Evolutionary conservation across 306 rosid genomes (phyloP), one percentile per base, ranked within the genome.

Genomic region (Arachis hypogaea): DNA sequence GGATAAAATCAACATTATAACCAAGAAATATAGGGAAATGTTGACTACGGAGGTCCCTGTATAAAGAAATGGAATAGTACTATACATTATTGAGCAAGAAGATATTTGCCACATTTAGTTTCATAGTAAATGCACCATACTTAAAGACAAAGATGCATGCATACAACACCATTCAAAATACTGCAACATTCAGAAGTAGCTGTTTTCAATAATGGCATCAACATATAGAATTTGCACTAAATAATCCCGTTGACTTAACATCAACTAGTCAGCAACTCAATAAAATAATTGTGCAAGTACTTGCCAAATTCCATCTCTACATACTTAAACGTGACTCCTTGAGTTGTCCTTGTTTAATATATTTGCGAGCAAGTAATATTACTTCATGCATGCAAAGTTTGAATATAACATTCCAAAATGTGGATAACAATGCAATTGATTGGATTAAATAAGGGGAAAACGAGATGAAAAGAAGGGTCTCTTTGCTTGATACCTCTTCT

Each of bases 401-500:
- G 0, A 57, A 63, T 42, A 47, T 55, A 73, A 51, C 58, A 82
- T 45, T 59, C 57, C 63, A 66, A 66, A 70, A 12, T 33, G 45
- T 3, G 28, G 66, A 75, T 7, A 56, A 52, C 16, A 68, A 57
- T 50, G 66, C 71, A 74, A 63, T 16, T 61, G n/a, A 33, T 49
- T 55, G 11, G 28, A 38, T 30, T 7, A 9, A 1, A 45, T 68
- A 63, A 55, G 42, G 38, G 38, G 9, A 4, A 75, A 2, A 55
- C 68, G 46, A 55, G 12, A 45, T 46, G 9, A 57, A 18, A 47
- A 22, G 63, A 55, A 38, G 47, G 75, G 22, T 10, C 28, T 11
- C 54, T 55, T 47, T 29, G 33, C 51, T 43, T 44, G n/a, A 28
- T 68, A 94, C 98, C 97, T 94, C 98, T 77, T 91, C 97, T 75